Evolutionary conservation across 306 rosid species (phyloP).

Genomic region (Trifolium pratense): DNA sequence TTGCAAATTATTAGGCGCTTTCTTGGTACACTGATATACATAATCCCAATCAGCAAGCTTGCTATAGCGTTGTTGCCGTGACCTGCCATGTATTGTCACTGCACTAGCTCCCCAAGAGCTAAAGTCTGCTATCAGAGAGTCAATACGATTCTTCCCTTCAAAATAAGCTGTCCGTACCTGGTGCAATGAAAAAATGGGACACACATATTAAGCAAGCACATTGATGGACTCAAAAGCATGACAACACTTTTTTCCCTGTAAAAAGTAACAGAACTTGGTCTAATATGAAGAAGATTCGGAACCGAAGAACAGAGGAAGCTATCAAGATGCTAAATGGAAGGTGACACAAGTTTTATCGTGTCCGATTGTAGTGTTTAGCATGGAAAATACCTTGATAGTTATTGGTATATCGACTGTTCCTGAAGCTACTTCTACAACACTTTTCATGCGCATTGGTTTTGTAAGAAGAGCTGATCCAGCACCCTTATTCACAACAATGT

Average conservation of each 20-base stretch:
- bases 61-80: conserved; percentile 98
- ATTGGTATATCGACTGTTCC: conserved; percentile 67
- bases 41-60: conserved; percentile 98
- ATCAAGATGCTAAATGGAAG: conserved; percentile 34
- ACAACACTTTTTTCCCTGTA: neutral
- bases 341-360: conserved; percentile 10
- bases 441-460: conserved; percentile 90
- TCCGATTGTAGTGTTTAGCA: conserved; percentile 11
- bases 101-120: conserved; percentile 88
- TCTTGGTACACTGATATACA: conserved; percentile 68
- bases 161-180: conserved; percentile 89
- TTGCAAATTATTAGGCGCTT: conserved; percentile 67
- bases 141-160: conserved; percentile 90
- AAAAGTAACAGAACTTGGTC: conserved; percentile 20
- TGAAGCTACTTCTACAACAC: conserved; percentile 73
- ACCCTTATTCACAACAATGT: conserved; percentile 90
- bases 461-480: conserved; percentile 96
- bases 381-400: conserved; percentile 70
- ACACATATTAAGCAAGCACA: conserved; percentile 27
- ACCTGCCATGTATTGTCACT: conserved; percentile 86
- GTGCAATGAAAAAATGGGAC: conserved; percentile 33
- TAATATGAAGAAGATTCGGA: conserved; percentile 10
- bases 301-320: conserved; percentile 12
- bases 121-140: conserved; percentile 78
- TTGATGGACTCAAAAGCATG: conserved; percentile 19